These are phyloP conservation scores for Coprinopsis strossmayeri DNA, from an alignment of 768 basidiomycete species.

Conservation along the genomic window DNA sequence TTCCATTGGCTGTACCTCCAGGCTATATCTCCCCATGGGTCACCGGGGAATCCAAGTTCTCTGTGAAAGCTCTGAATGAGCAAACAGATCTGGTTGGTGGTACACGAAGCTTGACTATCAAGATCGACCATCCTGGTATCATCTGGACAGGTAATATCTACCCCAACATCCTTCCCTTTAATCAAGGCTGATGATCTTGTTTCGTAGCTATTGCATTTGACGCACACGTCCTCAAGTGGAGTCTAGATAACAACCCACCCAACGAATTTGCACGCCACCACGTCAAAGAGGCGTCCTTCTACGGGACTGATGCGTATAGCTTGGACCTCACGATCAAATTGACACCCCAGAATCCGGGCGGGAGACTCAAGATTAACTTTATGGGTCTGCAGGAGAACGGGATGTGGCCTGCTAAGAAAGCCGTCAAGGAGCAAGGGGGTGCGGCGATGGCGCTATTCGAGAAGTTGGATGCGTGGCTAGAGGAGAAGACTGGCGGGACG, in stretches of 20 bases:
- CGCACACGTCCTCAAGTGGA: constrained; percentile 84
- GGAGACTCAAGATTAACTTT: constrained; percentile 48
- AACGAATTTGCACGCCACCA: constrained; percentile 74
- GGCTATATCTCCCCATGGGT: constrained; percentile 48
- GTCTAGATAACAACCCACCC: constrained; percentile 73
- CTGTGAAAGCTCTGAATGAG: constrained; percentile 53
- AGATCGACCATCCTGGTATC: constrained; percentile 68
- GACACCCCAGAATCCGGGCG: constrained; percentile 17
- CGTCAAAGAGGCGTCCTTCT: constrained; percentile 88
- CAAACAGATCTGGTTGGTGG: constrained; percentile 46
- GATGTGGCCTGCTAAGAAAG: constrained; percentile 76
- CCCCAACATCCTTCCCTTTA: background rate
- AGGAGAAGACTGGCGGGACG: constrained; percentile 50
- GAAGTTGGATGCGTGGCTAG: constrained; percentile 69
- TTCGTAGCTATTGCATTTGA: constrained; percentile 80
- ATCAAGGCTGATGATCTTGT: background rate
- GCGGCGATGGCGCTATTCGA: constrained; percentile 68
- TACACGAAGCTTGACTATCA: constrained; percentile 64
- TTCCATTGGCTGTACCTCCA: constrained; percentile 50
- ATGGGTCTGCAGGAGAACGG: constrained; percentile 77
- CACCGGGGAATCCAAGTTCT: constrained; percentile 30
- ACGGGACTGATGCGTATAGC: constrained; percentile 65
- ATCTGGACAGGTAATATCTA: constrained; percentile 72
- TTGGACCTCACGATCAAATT: constrained; percentile 68
- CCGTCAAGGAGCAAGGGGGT: constrained; percentile 41